Conservation (phyloP, 192 early-diverging fungal genomes). For the Coemansia asiatica region DNA sequence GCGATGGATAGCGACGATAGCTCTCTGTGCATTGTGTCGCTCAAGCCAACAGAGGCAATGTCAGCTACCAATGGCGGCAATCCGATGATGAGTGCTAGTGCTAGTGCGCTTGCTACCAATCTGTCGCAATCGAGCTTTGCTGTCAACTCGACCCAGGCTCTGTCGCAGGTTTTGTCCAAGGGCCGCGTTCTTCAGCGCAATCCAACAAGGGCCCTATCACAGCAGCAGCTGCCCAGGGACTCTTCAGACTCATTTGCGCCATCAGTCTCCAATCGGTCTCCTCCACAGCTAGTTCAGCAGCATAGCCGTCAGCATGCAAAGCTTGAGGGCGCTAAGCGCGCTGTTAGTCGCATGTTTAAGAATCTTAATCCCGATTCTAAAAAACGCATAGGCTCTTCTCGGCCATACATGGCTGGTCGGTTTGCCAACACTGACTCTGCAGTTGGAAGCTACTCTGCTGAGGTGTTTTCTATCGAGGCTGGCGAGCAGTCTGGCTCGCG, state of each 20-base stretch:
- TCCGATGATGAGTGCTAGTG: slow-evolving; percentile 1
- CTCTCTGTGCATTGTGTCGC: slow-evolving; percentile 41
- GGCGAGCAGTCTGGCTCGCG: slow-evolving; percentile 7
- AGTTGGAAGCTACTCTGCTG: slow-evolving; percentile 36
- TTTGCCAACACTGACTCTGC: slow-evolving; percentile 47
- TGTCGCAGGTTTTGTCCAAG: slow-evolving; percentile 36
- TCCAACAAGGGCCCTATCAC: not conserved
- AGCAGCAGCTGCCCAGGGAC: slow-evolving; percentile 13
- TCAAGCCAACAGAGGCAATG: slow-evolving; percentile 17
- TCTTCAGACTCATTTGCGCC: slow-evolving; percentile 25
- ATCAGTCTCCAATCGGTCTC: not conserved
- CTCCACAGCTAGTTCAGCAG: slow-evolving; percentile 3
- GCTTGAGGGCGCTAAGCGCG: slow-evolving; percentile 33
- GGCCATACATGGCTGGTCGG: slow-evolving; percentile 40
- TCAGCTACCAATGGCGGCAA: slow-evolving; percentile 44
- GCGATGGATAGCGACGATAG: slow-evolving; percentile 30
- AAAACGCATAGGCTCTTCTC: not conserved
- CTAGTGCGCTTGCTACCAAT: not conserved
- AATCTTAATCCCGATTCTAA: slow-evolving; percentile 20
- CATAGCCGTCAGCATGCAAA: slow-evolving; percentile 15
- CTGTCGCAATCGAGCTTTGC: slow-evolving; percentile 22
- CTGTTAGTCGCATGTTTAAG: slow-evolving; percentile 40
- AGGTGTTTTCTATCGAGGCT: slow-evolving; percentile 35
- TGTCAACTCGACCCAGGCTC: slow-evolving; percentile 14
- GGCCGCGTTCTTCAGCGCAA: slow-evolving; percentile 36